These are phyloP conservation scores for Metschnikowia henanensis DNA, from an alignment of 805 yeast genomes.

Conservation along the genomic window DNA sequence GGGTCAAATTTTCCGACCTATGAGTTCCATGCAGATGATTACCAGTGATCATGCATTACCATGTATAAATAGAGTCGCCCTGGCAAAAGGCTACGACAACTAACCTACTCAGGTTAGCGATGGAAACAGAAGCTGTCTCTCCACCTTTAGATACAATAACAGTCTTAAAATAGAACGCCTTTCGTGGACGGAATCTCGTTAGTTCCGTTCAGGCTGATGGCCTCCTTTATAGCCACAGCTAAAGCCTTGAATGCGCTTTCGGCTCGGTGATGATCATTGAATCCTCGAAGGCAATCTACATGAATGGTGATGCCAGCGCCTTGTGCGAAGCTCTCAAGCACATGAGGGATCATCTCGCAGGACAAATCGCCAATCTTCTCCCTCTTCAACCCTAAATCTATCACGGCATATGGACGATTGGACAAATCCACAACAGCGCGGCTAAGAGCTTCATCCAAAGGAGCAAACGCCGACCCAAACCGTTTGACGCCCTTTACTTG, in stretches of 20 bases:
- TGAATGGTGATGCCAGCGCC: slow-evolving; percentile 90
- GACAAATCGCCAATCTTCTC: slow-evolving; percentile 92
- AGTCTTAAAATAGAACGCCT: slow-evolving; percentile 83
- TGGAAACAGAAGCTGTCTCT: too few relatives aligned
- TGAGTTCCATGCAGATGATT: too few relatives aligned
- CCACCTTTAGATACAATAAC: too few relatives aligned
- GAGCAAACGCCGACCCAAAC: slow-evolving; percentile 93
- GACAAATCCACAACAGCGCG: slow-evolving; percentile 96
- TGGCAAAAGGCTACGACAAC: too few relatives aligned
- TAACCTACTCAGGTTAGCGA: too few relatives aligned
- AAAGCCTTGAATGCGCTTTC: slow-evolving; percentile 96
- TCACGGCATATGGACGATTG: slow-evolving; percentile 88
- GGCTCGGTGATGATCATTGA: slow-evolving; percentile 94
- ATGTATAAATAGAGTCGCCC: too few relatives aligned
- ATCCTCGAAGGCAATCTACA: slow-evolving; percentile 91
- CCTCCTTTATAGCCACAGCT: slow-evolving; percentile 89
- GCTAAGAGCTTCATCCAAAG: slow-evolving; percentile 92
- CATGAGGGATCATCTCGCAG: slow-evolving; percentile 98
- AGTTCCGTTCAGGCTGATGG: slow-evolving; percentile 78
- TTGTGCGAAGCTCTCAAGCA: slow-evolving; percentile 89
- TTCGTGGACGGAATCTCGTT: slow-evolving; percentile 95
- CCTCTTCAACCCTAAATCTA: slow-evolving; percentile 86
- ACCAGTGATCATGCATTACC: too few relatives aligned
- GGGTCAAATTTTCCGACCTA: too few relatives aligned
- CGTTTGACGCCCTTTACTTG: slow-evolving; percentile 88